These are phyloP conservation scores for Caryopteris hybrid DNA, from an alignment of 305 asterid species.

Conservation along the genomic window DNA sequence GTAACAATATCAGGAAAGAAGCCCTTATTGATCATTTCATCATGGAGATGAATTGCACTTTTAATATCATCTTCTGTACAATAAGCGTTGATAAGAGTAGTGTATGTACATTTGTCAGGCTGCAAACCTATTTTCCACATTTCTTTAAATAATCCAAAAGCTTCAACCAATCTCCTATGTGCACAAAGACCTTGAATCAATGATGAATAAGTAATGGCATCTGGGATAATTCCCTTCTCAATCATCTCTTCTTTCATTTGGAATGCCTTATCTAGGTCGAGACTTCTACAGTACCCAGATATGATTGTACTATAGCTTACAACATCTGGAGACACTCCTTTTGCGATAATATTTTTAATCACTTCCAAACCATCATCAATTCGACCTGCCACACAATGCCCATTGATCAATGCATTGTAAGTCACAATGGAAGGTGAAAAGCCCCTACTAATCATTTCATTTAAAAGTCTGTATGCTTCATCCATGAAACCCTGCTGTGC, in stretches of 20 bases:
- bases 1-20: conserved; percentile 79
- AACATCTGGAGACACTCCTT: conserved; percentile 72
- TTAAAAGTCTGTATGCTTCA: conserved; percentile 59
- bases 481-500: conserved; percentile 69
- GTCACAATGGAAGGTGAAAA: conserved; percentile 72
- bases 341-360: conserved; percentile 43
- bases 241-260: conserved; percentile 59
- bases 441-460: conserved; percentile 57
- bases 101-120: conserved; percentile 81
- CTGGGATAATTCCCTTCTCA: conserved; percentile 58
- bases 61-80: conserved; percentile 61
- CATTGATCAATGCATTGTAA: conserved; percentile 72
- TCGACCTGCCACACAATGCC: conserved; percentile 62
- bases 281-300: conserved; percentile 55
- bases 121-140: conserved; percentile 55
- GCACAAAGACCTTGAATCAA: conserved; percentile 80
- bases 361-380: conserved; percentile 51
- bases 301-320: conserved; percentile 73
- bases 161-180: conserved; percentile 56
- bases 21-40: conserved; percentile 69
- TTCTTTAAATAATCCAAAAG: conserved; percentile 61
- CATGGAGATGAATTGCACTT: conserved; percentile 59
- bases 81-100: conserved; percentile 68
- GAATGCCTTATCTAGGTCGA: conserved; percentile 62
- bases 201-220: conserved; percentile 70